Conservation (phyloP, 495 filamentous ascomycete species). For the Penicillium cosmopolitanum region DNA sequence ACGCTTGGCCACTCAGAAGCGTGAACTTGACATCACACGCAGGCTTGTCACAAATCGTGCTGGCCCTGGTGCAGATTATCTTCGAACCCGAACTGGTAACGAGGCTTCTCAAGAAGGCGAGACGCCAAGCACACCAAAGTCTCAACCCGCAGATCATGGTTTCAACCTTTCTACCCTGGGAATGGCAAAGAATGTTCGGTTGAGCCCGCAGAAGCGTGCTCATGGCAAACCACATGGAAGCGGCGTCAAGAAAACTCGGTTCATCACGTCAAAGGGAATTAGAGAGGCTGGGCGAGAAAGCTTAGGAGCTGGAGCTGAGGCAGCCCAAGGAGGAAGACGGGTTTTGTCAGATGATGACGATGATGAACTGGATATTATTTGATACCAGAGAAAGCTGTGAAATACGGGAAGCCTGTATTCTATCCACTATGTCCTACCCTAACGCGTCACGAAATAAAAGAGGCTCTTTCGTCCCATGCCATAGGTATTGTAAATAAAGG, state of each 20-base stretch:
- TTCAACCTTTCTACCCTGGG: conserved; percentile 36
- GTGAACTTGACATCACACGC: conserved; percentile 78
- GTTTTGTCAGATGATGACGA: conserved; percentile 48
- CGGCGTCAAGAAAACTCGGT: conserved; percentile 75
- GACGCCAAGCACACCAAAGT: conserved; percentile 16
- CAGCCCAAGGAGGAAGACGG: conserved; percentile 28
- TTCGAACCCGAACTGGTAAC: conserved; percentile 50
- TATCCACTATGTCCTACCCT: background rate
- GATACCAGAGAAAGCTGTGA: conserved; percentile 11
- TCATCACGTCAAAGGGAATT: conserved; percentile 76
- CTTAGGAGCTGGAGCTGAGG: conserved; percentile 55
- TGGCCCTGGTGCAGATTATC: conserved; percentile 77
- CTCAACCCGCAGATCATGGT: conserved; percentile 15
- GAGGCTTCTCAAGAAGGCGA: conserved; percentile 13
- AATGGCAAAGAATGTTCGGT: conserved; percentile 54
- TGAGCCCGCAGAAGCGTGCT: conserved; percentile 71
- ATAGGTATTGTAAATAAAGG: too few species aligned
- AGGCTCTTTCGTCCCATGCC: background rate
- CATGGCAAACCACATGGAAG: conserved; percentile 41
- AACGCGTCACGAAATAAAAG: conserved; percentile 2
- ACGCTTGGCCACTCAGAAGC: conserved; percentile 70
- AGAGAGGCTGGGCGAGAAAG: conserved; percentile 78
- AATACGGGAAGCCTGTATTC: background rate
- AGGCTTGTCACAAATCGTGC: conserved; percentile 64
- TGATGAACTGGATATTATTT: conserved; percentile 61